Evolutionary conservation across 345 rosid genomes (phyloP), one percentile per base, ranked within the genome.

Genomic region (Euphorbia pulcherrima): DNA sequence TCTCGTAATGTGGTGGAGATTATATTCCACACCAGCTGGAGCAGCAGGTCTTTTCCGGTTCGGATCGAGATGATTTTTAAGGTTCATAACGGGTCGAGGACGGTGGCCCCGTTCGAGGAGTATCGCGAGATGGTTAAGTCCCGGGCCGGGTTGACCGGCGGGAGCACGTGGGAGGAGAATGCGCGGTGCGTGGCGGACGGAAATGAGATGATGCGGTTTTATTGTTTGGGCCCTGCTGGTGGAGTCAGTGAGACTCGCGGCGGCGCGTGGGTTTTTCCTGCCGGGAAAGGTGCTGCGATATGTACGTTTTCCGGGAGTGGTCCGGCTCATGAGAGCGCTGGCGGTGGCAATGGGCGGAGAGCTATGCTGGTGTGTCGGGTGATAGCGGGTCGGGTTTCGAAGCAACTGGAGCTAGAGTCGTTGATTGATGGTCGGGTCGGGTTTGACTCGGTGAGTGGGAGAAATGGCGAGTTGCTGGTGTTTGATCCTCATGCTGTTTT

Each of bases 341-440:
- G 97, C 0, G 92, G 92, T 0, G 96, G 97, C 0, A 80, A 69
- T 71, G 99, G 99, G 23, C 80, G 96, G 81, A 83, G 83, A 60
- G 99, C 99, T 0, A 91, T 94, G 97, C 72, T 94, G 66, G 99
- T 93, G 9, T 93, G 97, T 47, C 84, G 98, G 71, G 96, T 93
- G 2, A 79, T 93, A 17, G 94, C 97, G 30, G 98, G 99, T 24
- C 88, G 97, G 85, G 88, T 91, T 4, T 78, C 79, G 54, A 88
- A 83, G 47, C 80, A 69, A 66, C 72, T 52, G 27, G 87, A 73
- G 64, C 44, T 78, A 6, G 88, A 84, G 7, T 72, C 85, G 65
- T 74, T 85, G 77, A 18, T 72, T 44, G 88, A 80, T 9, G 67
- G 74, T 1, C 72, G 81, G 39, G 81, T 79, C 30, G 87, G 91